Evolutionary conservation across 345 rosid genomes (phyloP).

Genomic region (Acer negundo): DNA sequence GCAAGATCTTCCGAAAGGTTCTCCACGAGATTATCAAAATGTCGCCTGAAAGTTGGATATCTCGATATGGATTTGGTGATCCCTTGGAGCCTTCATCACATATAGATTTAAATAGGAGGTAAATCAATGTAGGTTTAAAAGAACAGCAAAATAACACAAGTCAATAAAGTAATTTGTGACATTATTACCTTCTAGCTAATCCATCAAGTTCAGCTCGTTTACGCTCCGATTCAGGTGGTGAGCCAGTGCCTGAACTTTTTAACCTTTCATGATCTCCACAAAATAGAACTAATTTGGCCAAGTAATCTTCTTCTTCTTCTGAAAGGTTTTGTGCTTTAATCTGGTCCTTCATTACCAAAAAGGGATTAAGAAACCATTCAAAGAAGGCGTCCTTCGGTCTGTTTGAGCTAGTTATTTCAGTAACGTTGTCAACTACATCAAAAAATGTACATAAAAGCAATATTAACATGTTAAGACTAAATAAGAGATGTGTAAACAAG

Average conservation of each 20-base stretch:
- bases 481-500: background rate
- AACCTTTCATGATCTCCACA: conserved; percentile 64
- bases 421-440: conserved; percentile 50
- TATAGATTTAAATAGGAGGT: background rate
- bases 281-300: conserved; percentile 67
- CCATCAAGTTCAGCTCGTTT: conserved; percentile 87
- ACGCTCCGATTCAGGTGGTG: conserved; percentile 68
- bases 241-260: conserved; percentile 46
- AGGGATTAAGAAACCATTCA: conserved; percentile 92
- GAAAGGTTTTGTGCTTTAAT: conserved; percentile 72
- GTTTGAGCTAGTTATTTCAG: conserved; percentile 71
- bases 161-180: background rate
- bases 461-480: conserved; percentile 3
- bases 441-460: conserved; percentile 11
- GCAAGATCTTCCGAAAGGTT: conserved; percentile 61
- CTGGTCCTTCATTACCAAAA: conserved; percentile 87
- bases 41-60: conserved; percentile 77
- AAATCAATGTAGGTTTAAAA: background rate
- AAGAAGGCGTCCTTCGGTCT: conserved; percentile 83
- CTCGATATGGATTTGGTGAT: conserved; percentile 79
- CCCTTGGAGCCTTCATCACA: conserved; percentile 64
- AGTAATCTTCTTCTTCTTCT: conserved; percentile 73
- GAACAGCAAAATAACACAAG: background rate
- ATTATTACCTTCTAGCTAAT: conserved; percentile 81
- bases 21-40: conserved; percentile 55